These are phyloP conservation scores for Lipomyces spencermartinsiae DNA, from an alignment of 805 yeast species.

Conservation along the genomic window DNA sequence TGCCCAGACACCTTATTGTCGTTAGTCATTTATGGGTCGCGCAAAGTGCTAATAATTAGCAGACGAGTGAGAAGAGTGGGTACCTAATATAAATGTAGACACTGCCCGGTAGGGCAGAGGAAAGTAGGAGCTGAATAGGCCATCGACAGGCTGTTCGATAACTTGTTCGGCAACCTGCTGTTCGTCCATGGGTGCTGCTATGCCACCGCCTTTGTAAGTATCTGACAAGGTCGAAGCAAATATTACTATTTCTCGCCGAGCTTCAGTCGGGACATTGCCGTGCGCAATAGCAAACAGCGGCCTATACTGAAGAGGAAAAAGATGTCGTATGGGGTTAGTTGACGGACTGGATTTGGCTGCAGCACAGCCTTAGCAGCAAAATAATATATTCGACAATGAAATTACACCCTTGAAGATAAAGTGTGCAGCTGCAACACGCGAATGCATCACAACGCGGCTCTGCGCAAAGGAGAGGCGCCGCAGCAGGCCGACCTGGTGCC, in stretches of 20 bases:
- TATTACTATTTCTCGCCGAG: background rate
- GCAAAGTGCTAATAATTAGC: too few species aligned
- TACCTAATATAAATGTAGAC: conserved; percentile 39
- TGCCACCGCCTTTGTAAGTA: background rate
- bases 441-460: background rate
- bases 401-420: too few species aligned
- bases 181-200: background rate
- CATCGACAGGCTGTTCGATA: conserved; percentile 15
- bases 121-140: conserved; percentile 46
- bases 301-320: background rate
- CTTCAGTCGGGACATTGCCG: background rate
- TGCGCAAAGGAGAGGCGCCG: background rate
- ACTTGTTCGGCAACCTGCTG: background rate
- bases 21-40: background rate
- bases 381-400: too few species aligned
- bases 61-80: background rate
- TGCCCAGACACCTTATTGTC: conserved; percentile 45
- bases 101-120: conserved; percentile 57
- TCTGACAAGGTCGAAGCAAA: background rate
- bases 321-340: too few species aligned
- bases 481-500: background rate
- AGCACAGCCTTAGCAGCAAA: background rate
- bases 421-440: too few species aligned
- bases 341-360: background rate
- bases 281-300: background rate